Conservation (phyloP, 208 protist species). For the Acanthamoeba healyi region DNA sequence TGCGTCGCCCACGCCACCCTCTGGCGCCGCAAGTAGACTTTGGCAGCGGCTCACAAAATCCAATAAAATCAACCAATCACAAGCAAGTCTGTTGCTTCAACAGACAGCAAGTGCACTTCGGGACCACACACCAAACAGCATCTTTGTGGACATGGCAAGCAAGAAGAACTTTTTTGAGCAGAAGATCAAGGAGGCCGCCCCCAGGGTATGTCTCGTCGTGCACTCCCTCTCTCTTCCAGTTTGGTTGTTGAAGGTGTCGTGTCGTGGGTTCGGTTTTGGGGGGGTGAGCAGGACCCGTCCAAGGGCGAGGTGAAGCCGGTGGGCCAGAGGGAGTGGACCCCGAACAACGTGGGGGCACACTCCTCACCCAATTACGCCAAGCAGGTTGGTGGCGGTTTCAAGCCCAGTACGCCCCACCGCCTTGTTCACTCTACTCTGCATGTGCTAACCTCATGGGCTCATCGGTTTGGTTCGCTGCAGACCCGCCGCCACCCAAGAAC, state of each 20-base stretch:
- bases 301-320: slow-evolving; percentile 59
- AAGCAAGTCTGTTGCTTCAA: too few species aligned
- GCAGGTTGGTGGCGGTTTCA: slow-evolving; percentile 45
- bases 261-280: too few species aligned
- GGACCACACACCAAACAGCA: too few species aligned
- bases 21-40: slow-evolving; percentile 72
- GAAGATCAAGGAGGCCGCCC: slow-evolving; percentile 48
- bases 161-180: slow-evolving; percentile 62
- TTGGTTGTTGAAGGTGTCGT: too few species aligned
- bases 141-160: neutral
- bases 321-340: slow-evolving; percentile 65
- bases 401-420: neutral
- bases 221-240: too few species aligned
- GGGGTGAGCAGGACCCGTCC: slow-evolving; percentile 24
- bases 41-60: neutral
- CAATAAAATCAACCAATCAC: too few species aligned
- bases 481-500: slow-evolving; percentile 41
- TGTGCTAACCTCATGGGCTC: neutral
- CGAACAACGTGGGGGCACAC: slow-evolving; percentile 11
- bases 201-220: neutral
- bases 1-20: slow-evolving; percentile 58
- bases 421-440: neutral
- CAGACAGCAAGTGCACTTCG: too few species aligned
- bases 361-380: slow-evolving; percentile 11
- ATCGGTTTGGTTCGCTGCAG: too few species aligned